Conservation (phyloP, 108 stramenopile species). For the Nitzschia palea region DNA sequence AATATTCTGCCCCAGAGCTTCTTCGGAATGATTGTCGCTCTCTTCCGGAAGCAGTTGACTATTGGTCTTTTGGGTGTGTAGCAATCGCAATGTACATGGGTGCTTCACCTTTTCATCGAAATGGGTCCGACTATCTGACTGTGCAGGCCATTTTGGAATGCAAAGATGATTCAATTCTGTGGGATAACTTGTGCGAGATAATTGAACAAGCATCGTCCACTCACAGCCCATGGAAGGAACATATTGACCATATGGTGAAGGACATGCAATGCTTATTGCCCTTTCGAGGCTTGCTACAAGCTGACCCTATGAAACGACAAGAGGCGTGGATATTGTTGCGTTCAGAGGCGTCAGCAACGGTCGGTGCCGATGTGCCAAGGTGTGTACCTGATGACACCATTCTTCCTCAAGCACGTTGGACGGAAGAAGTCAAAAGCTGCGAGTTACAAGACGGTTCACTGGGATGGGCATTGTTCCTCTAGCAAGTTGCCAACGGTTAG, state of each 20-base stretch:
- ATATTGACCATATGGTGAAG: background rate
- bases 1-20: slow-evolving; percentile 34
- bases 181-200: no score
- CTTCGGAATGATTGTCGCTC: background rate
- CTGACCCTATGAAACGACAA: background rate
- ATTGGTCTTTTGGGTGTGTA: slow-evolving; percentile 43
- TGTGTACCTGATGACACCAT: background rate
- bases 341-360: background rate
- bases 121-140: slow-evolving; percentile 13
- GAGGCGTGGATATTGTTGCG: background rate
- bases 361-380: background rate
- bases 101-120: slow-evolving; percentile 31
- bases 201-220: background rate
- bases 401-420: background rate
- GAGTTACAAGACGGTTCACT: slow-evolving; percentile 3
- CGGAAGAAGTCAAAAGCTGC: background rate
- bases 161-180: background rate
- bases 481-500: background rate
- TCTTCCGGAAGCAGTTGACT: slow-evolving; percentile 21
- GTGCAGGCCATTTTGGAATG: background rate
- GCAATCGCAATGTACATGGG: slow-evolving; percentile 11
- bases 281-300: background rate
- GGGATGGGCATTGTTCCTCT: slow-evolving; percentile 22
- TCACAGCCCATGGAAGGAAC: background rate
- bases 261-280: background rate